Evolutionary conservation across 768 basidiomycete species (phyloP).

Genomic region (Cyathus striatus): DNA sequence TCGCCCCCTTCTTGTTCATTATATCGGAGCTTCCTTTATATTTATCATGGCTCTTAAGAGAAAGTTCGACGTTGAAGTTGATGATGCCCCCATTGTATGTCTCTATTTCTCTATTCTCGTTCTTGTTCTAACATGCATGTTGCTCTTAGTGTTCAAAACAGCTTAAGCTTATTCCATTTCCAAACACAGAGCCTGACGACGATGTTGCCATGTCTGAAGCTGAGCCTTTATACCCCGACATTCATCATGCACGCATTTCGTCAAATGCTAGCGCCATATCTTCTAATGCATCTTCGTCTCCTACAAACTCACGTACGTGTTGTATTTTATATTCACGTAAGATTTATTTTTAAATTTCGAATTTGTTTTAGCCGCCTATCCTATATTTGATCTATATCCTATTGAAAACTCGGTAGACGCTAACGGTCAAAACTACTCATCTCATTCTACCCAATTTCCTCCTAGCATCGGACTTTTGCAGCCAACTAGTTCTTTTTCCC

Average conservation of each 20-base stretch:
- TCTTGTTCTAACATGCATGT: constrained; percentile 3
- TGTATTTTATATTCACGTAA: not conserved
- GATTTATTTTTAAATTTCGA: constrained; percentile 1
- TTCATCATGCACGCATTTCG: constrained; percentile 57
- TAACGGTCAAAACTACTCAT: constrained; percentile 39
- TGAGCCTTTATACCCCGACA: constrained; percentile 47
- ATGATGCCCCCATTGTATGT: constrained; percentile 48
- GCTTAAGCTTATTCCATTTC: constrained; percentile 71
- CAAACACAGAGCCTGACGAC: constrained; percentile 53
- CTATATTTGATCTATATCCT: constrained; percentile 60
- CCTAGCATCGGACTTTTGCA: constrained; percentile 62
- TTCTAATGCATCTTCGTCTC: constrained; percentile 43
- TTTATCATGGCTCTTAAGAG: constrained; percentile 67
- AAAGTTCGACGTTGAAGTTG: constrained; percentile 60
- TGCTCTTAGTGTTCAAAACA: constrained; percentile 54
- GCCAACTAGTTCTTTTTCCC: constrained; percentile 52
- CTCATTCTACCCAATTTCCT: constrained; percentile 34
- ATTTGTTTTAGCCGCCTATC: constrained; percentile 39
- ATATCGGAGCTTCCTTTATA: too few species aligned
- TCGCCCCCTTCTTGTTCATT: constrained; percentile 6
- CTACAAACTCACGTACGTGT: constrained; percentile 43
- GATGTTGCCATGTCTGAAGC: constrained; percentile 73
- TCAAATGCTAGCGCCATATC: constrained; percentile 62
- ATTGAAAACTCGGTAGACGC: constrained; percentile 41
- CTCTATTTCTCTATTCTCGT: not conserved